These are phyloP conservation scores for Neurospora sp. DNA, from an alignment of 2,329 filamentous ascomycete genomes.

Conservation along the genomic window DNA sequence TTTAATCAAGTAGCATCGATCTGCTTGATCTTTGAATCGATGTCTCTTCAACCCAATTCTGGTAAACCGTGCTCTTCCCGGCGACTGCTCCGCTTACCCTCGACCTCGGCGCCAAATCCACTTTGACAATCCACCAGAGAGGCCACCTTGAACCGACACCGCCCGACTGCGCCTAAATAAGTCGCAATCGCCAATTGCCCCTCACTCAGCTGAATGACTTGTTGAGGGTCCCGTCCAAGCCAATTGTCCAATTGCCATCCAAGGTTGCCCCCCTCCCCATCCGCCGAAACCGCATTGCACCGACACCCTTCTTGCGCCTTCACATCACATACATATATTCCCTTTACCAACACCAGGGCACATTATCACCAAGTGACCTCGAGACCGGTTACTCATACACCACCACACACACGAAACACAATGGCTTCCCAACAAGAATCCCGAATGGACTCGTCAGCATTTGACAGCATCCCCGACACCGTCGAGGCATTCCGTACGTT, in stretches of 20 bases:
- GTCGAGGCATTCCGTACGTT: conserved; percentile 54
- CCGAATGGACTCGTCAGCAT: conserved; percentile 41
- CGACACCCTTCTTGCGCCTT: not conserved
- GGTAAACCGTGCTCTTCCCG: not conserved
- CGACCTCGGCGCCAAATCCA: not conserved
- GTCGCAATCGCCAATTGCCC: not conserved
- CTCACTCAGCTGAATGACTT: not conserved
- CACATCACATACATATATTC: not conserved
- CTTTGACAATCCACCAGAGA: not conserved
- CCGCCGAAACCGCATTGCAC: not conserved
- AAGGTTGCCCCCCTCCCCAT: not conserved
- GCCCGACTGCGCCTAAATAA: not conserved
- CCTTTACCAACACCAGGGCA: not conserved
- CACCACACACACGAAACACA: conserved; percentile 2
- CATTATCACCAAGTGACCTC: not conserved
- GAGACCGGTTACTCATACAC: not conserved
- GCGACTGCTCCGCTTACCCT: not conserved
- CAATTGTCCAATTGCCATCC: not conserved
- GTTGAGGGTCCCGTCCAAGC: not conserved
- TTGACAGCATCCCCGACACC: conserved; percentile 55
- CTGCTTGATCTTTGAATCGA: not conserved
- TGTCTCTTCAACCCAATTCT: not conserved
- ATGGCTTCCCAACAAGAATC: conserved; percentile 35
- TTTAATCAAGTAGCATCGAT: not conserved
- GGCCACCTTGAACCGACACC: not conserved